These are phyloP conservation scores for Termitomyces sp. DNA, from an alignment of 768 basidiomycete species.

Conservation along the genomic window DNA sequence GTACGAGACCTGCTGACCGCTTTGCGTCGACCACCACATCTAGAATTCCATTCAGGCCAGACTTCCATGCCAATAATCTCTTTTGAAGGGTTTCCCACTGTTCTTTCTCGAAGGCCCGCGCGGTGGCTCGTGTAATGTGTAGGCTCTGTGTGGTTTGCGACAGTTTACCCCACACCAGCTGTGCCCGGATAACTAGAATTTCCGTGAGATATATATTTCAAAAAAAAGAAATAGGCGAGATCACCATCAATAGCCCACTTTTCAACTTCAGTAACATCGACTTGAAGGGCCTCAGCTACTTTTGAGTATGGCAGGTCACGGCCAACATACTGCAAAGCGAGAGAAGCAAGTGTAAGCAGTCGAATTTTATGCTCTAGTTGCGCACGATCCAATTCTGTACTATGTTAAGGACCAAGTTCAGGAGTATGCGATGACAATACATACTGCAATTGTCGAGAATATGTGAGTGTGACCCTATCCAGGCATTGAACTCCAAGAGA, in stretches of 20 bases:
- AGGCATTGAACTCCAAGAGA: slow-evolving; percentile 54
- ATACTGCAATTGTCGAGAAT: slow-evolving; percentile 54
- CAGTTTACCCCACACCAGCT: slow-evolving; percentile 76
- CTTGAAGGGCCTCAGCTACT: slow-evolving; percentile 63
- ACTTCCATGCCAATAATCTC: slow-evolving; percentile 72
- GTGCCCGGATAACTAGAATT: slow-evolving; percentile 67
- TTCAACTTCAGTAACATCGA: slow-evolving; percentile 64
- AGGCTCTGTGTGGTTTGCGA: slow-evolving; percentile 74
- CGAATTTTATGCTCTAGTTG: slow-evolving; percentile 77
- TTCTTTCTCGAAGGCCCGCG: slow-evolving; percentile 67
- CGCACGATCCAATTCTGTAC: slow-evolving; percentile 46
- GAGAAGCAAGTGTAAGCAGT: slow-evolving; percentile 66
- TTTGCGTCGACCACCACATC: slow-evolving; percentile 62
- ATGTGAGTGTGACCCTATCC: slow-evolving; percentile 46
- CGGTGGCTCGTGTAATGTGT: slow-evolving; percentile 65
- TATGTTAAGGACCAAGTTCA: neutral
- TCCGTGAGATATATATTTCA: slow-evolving; percentile 2
- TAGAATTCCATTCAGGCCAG: slow-evolving; percentile 60
- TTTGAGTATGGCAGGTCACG: slow-evolving; percentile 65
- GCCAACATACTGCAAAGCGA: slow-evolving; percentile 74
- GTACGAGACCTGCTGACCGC: slow-evolving; percentile 33
- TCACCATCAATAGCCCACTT: slow-evolving; percentile 86
- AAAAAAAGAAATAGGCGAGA: neutral
- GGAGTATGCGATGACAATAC: slow-evolving; percentile 17
- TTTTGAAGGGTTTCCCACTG: slow-evolving; percentile 81